These are phyloP conservation scores for Saturnispora serradocipensis DNA, from an alignment of 805 yeast genomes.

Conservation along the genomic window DNA sequence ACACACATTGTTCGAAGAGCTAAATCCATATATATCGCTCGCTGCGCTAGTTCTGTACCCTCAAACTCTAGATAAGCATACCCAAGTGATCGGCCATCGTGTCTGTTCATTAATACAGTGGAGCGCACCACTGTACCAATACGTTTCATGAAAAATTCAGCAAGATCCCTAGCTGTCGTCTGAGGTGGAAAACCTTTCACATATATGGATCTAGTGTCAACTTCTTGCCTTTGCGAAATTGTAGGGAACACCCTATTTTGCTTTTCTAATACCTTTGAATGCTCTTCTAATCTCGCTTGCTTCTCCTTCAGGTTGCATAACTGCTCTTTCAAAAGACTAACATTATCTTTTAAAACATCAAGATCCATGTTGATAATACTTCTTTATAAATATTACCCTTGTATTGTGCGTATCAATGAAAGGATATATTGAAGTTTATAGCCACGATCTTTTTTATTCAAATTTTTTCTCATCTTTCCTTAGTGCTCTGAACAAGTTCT, in stretches of 20 bases:
- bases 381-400: background rate
- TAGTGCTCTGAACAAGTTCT: too few species aligned
- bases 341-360: background rate
- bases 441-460: too few species aligned
- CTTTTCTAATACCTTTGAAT: background rate
- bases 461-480: too few species aligned
- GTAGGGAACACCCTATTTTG: conserved; percentile 9
- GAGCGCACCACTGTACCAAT: conserved; percentile 74
- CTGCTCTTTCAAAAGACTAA: conserved; percentile 19
- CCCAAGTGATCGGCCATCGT: conserved; percentile 78
- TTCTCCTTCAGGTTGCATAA: conserved; percentile 54
- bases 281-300: conserved; percentile 42
- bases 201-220: conserved; percentile 70
- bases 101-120: conserved; percentile 63
- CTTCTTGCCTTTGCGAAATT: conserved; percentile 40
- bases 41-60: conserved; percentile 52
- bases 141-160: conserved; percentile 50
- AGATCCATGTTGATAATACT: background rate
- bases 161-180: conserved; percentile 70
- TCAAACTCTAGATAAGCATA: conserved; percentile 80
- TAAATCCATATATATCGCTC: conserved; percentile 58
- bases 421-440: too few species aligned
- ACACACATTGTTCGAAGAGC: conserved; percentile 48
- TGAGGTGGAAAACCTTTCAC: conserved; percentile 82
- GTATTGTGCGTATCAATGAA: too few species aligned